A percentile compares a stretch with the other conserved stretches of the same genome.
Conservation (phyloP, 2,329 filamentous ascomycete genomes). For the Microcyclospora pomicola region DNA sequence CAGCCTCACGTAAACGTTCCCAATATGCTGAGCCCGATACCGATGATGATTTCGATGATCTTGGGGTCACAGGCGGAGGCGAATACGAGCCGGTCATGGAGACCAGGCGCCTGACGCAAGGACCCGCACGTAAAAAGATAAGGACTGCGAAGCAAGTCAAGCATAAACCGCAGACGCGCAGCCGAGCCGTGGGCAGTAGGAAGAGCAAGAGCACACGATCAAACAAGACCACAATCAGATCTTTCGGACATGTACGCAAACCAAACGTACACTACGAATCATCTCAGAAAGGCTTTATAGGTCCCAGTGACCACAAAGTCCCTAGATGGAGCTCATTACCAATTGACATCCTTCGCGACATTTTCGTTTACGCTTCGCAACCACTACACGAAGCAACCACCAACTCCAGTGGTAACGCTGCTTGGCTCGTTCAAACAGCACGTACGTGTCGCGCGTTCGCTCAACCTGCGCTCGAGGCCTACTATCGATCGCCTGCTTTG, state of each 20-base stretch:
- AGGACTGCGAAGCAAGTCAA: too few species aligned
- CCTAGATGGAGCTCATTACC: constrained; percentile 23
- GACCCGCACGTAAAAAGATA: too few species aligned
- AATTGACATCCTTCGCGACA: constrained; percentile 20
- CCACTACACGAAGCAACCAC: constrained; percentile 12
- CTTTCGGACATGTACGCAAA: background rate
- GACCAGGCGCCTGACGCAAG: too few species aligned
- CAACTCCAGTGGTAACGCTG: constrained; percentile 12
- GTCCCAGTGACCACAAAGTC: constrained; percentile 20
- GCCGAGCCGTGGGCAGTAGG: too few species aligned
- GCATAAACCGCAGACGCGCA: too few species aligned
- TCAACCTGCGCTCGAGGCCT: constrained; percentile 24
- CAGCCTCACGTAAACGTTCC: constrained; percentile 20
- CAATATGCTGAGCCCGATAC: constrained; percentile 23
- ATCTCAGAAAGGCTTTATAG: constrained; percentile 12
- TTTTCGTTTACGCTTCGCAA: constrained; percentile 22
- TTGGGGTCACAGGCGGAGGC: background rate
- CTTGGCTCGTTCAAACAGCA: constrained; percentile 22
- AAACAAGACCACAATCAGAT: background rate
- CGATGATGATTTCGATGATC: constrained; percentile 20
- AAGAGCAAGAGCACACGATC: too few species aligned
- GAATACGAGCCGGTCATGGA: background rate
- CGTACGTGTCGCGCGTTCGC: constrained; percentile 22
- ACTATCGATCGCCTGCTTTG: constrained; percentile 20
- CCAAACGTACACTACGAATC: background rate